Evolutionary conservation across 768 basidiomycete species (phyloP).

Genomic region (Termitomyces bulborhizus): DNA sequence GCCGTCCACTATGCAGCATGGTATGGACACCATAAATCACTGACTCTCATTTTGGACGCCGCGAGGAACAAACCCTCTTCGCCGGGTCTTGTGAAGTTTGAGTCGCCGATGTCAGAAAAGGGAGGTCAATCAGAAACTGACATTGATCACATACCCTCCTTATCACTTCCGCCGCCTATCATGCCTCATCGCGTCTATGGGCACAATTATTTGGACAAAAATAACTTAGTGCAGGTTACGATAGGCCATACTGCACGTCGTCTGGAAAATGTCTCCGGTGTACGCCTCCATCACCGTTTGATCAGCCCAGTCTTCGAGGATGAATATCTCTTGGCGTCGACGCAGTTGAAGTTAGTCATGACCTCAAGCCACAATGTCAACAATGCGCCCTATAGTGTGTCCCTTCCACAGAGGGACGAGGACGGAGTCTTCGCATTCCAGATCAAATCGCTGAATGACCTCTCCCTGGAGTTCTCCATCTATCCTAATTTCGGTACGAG

Average conservation of each 20-base stretch:
- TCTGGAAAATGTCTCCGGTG: slow-evolving; percentile 30
- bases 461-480: slow-evolving; percentile 87
- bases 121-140: slow-evolving; percentile 50
- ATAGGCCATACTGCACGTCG: slow-evolving; percentile 60
- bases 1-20: slow-evolving; percentile 95
- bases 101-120: slow-evolving; percentile 34
- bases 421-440: slow-evolving; percentile 83
- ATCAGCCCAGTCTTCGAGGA: slow-evolving; percentile 64
- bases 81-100: slow-evolving; percentile 19
- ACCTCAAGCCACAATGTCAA: slow-evolving; percentile 80
- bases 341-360: slow-evolving; percentile 93
- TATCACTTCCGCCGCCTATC: slow-evolving; percentile 96
- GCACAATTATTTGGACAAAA: slow-evolving; percentile 89
- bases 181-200: slow-evolving; percentile 98
- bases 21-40: slow-evolving; percentile 79
- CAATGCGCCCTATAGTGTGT: slow-evolving; percentile 85
- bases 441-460: slow-evolving; percentile 60
- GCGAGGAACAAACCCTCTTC: slow-evolving; percentile 24
- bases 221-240: slow-evolving; percentile 78
- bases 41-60: slow-evolving; percentile 51
- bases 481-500: slow-evolving; percentile 98
- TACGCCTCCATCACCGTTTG: slow-evolving; percentile 71
- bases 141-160: slow-evolving; percentile 86
- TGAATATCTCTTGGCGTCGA: slow-evolving; percentile 62
- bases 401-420: slow-evolving; percentile 72